A percentile compares a stretch with the other conserved stretches of the same genome.
Evolutionary conservation across 768 basidiomycete species (phyloP).

Genomic region (Lactarius deliciosus): DNA sequence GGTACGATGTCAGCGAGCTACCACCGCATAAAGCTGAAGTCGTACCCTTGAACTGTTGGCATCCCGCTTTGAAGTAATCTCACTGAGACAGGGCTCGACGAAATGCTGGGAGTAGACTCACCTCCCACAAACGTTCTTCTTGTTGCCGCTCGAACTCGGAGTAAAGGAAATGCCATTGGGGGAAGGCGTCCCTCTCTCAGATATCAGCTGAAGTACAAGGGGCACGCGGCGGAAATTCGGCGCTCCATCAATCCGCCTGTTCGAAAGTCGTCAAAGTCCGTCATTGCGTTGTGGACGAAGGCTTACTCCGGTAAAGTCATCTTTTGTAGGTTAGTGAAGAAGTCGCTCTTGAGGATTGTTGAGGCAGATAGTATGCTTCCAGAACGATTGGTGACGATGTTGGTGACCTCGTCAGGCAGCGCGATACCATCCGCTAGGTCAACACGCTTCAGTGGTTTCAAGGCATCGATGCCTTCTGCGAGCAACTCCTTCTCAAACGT

Average conservation of each 20-base stretch:
- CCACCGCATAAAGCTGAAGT: conserved; percentile 16
- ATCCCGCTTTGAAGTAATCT: conserved; percentile 66
- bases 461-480: conserved; percentile 69
- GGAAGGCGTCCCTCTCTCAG: conserved; percentile 33
- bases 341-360: conserved; percentile 93
- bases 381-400: conserved; percentile 78
- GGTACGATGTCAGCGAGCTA: conserved; percentile 4
- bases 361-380: conserved; percentile 88
- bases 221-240: conserved; percentile 90
- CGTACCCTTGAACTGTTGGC: conserved; percentile 88
- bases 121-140: conserved; percentile 78
- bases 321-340: conserved; percentile 93
- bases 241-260: conserved; percentile 84
- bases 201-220: conserved; percentile 47
- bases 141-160: conserved; percentile 39
- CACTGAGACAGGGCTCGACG: not conserved
- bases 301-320: conserved; percentile 92
- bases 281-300: not conserved
- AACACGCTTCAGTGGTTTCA: conserved; percentile 80
- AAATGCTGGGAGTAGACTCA: conserved; percentile 31
- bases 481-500: conserved; percentile 92
- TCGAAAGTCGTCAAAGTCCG: not conserved
- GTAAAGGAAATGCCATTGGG: conserved; percentile 41
- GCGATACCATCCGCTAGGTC: conserved; percentile 67
- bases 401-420: conserved; percentile 87